A percentile compares a stretch with the other conserved stretches of the same genome.
Conservation (phyloP, 1,284 basidiomycete genomes). For the Marasmius sp. region DNA sequence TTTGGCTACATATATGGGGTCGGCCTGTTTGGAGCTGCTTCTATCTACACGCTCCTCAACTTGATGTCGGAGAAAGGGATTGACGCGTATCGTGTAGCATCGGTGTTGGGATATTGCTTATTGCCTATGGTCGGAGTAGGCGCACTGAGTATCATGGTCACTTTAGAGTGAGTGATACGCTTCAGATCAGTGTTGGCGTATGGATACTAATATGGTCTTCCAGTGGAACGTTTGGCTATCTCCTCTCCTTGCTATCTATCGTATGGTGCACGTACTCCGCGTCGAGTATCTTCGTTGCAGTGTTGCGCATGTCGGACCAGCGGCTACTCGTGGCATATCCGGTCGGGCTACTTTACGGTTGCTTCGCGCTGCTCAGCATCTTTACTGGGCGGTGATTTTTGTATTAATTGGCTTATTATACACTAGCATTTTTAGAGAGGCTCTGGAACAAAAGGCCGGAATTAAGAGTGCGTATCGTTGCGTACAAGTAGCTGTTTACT, state of each 20-base stretch:
- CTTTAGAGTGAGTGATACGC: slow-evolving; percentile 75
- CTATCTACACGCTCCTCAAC: slow-evolving; percentile 95
- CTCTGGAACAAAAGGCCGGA: not conserved
- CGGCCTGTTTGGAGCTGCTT: slow-evolving; percentile 90
- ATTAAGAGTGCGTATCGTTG: slow-evolving; percentile 12
- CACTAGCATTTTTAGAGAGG: not conserved
- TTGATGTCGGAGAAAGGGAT: slow-evolving; percentile 96
- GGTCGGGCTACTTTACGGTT: slow-evolving; percentile 87
- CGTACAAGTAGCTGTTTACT: slow-evolving; percentile 66
- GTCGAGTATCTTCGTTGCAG: slow-evolving; percentile 91
- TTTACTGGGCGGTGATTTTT: slow-evolving; percentile 51
- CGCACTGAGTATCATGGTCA: slow-evolving; percentile 83
- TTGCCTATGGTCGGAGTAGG: slow-evolving; percentile 97
- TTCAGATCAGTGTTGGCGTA: slow-evolving; percentile 5
- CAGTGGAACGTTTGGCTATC: slow-evolving; percentile 82
- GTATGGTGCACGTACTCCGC: slow-evolving; percentile 96
- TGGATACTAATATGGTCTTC: not conserved
- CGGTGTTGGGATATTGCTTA: slow-evolving; percentile 96
- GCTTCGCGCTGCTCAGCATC: slow-evolving; percentile 87
- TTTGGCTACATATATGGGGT: slow-evolving; percentile 99
- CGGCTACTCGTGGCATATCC: slow-evolving; percentile 93
- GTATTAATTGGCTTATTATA: not conserved
- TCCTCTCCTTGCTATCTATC: slow-evolving; percentile 79
- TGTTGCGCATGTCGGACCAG: slow-evolving; percentile 92
- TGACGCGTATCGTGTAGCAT: slow-evolving; percentile 94